phyloP scores from a whole-genome alignment of 257 asterid species.

The Salvia rosmarinus region DNA sequence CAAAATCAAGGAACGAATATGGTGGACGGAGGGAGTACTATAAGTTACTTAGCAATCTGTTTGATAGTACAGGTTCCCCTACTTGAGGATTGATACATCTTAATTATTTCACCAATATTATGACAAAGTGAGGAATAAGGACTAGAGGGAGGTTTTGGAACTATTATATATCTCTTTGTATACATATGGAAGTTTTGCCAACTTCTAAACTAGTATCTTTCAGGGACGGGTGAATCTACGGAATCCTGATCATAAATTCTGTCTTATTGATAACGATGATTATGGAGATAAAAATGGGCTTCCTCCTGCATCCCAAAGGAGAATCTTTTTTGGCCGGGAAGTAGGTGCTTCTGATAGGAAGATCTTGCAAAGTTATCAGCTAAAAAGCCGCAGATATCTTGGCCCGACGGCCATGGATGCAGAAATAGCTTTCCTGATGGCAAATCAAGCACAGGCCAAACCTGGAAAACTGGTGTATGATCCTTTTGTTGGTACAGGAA shows the following conservation, averaged over 20 bases:
- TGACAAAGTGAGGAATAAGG: neutral
- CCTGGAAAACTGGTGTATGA: constrained; percentile 89
- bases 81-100: neutral
- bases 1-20: too few species aligned
- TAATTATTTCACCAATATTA: neutral
- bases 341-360: constrained; percentile 86
- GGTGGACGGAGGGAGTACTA: too few species aligned
- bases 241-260: constrained; percentile 76
- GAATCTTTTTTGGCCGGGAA: constrained; percentile 89
- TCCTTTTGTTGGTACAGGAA: constrained; percentile 99
- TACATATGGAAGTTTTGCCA: neutral
- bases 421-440: constrained; percentile 99
- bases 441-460: constrained; percentile 89
- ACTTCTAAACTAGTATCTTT: constrained; percentile 27
- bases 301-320: constrained; percentile 69
- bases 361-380: constrained; percentile 86
- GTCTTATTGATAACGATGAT: constrained; percentile 81
- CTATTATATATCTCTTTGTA: neutral
- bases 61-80: neutral
- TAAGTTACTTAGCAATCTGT: neutral
- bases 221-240: constrained; percentile 89
- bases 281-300: constrained; percentile 83
- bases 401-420: constrained; percentile 99
- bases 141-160: neutral
- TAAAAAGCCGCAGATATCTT: constrained; percentile 93